Conservation (phyloP, 257 asterid genomes). For the Verbena officinalis region DNA sequence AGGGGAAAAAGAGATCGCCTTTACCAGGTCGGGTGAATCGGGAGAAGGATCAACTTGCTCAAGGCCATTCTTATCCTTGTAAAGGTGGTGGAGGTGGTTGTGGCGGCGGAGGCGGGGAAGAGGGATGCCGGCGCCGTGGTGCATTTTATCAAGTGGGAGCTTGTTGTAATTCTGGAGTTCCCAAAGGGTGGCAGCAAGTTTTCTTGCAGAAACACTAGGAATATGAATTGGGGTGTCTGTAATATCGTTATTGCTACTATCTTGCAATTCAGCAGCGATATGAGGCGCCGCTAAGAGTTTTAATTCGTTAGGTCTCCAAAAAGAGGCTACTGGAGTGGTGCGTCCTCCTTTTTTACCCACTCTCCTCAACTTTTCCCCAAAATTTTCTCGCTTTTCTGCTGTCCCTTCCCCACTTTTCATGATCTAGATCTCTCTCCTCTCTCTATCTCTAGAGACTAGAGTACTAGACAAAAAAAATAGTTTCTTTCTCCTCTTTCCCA, state of each 20-base stretch:
- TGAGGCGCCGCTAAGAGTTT: conserved; percentile 22
- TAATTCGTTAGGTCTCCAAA: conserved; percentile 52
- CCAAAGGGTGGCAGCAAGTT: conserved; percentile 87
- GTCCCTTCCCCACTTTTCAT: conserved; percentile 72
- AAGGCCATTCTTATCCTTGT: conserved; percentile 42
- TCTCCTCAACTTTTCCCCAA: conserved; percentile 84
- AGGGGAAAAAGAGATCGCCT: neutral
- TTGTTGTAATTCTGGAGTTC: conserved; percentile 69
- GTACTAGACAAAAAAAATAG: conserved; percentile 34
- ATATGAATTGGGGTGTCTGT: conserved; percentile 26
- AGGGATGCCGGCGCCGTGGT: conserved; percentile 45
- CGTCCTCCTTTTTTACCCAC: conserved; percentile 84
- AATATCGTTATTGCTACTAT: conserved; percentile 11
- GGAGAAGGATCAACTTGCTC: conserved; percentile 70
- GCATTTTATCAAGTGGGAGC: conserved; percentile 60
- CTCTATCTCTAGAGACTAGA: conserved; percentile 20
- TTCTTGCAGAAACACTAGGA: conserved; percentile 70
- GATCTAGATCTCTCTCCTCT: conserved; percentile 39
- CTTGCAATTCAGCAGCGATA: conserved; percentile 27
- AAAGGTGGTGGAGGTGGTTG: conserved; percentile 47
- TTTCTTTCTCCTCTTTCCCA: conserved; percentile 33
- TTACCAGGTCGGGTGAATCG: conserved; percentile 70
- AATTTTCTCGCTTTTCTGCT: conserved; percentile 69
- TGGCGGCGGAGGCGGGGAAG: conserved; percentile 72
- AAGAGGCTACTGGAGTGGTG: conserved; percentile 75